phyloP scores from a whole-genome alignment of 1,284 basidiomycete genomes.

The Ustilago trichophora region DNA sequence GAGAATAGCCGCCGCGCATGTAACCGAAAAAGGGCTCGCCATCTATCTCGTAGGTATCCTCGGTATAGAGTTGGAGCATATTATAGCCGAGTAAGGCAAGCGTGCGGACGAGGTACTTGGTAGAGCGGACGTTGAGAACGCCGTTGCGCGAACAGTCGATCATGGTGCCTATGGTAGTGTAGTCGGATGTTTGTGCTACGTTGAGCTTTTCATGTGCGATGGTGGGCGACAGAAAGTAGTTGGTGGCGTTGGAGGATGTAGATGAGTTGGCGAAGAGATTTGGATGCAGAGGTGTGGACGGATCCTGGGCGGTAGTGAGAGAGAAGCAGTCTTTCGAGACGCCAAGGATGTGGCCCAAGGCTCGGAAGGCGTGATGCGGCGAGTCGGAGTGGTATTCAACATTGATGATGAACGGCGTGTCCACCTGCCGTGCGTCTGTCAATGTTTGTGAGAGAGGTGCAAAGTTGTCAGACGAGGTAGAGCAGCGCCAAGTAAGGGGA shows the following conservation, averaged over 20 bases:
- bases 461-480: constrained; percentile 26
- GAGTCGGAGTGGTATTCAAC: constrained; percentile 16
- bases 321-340: constrained; percentile 24
- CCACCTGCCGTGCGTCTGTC: not conserved
- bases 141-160: constrained; percentile 68
- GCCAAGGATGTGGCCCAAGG: constrained; percentile 48
- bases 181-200: constrained; percentile 32
- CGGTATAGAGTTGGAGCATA: constrained; percentile 64
- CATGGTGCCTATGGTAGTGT: constrained; percentile 65
- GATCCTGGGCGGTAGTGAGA: not conserved
- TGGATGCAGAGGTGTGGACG: constrained; percentile 6
- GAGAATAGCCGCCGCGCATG: constrained; percentile 58
- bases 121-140: constrained; percentile 60
- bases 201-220: constrained; percentile 26
- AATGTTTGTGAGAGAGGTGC: constrained; percentile 4
- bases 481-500: constrained; percentile 22
- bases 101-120: constrained; percentile 61
- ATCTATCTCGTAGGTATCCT: constrained; percentile 66
- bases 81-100: constrained; percentile 66
- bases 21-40: constrained; percentile 68
- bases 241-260: not conserved
- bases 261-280: constrained; percentile 17
- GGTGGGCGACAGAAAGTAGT: constrained; percentile 17
- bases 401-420: constrained; percentile 7
- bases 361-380: constrained; percentile 46